Evolutionary conservation across 495 filamentous ascomycete genomes (phyloP).

Genomic region (Arthonia radiata): DNA sequence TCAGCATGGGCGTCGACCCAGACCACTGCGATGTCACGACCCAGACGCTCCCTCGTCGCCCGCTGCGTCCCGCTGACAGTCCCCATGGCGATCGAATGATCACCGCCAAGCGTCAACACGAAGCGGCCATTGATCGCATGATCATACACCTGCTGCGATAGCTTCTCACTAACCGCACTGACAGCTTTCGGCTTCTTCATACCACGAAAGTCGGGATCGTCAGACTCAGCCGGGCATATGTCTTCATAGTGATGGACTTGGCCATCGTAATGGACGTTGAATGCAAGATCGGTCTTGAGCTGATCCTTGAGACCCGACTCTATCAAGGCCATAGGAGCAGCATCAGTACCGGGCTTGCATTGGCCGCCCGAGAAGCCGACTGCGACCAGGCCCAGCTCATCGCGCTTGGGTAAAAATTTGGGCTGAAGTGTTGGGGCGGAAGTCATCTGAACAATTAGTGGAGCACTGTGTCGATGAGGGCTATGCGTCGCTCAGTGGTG

Average conservation of each 20-base stretch:
- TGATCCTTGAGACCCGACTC: conserved; percentile 67
- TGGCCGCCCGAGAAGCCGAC: conserved; percentile 96
- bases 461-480: no score
- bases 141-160: conserved; percentile 66
- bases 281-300: conserved; percentile 62
- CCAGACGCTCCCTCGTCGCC: conserved; percentile 60
- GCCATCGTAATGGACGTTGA: conserved; percentile 65
- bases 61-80: conserved; percentile 64
- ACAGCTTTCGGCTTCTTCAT: conserved; percentile 90
- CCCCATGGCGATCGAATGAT: conserved; percentile 92
- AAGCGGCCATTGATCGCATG: conserved; percentile 68
- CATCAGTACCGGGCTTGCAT: conserved; percentile 83
- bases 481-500: no score
- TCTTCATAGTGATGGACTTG: conserved; percentile 62
- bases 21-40: conserved; percentile 70
- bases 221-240: conserved; percentile 31
- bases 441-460: no score
- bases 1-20: conserved; percentile 98
- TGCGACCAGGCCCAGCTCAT: conserved; percentile 74
- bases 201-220: conserved; percentile 51
- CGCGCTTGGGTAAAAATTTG: conserved; percentile 53
- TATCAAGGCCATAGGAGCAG: conserved; percentile 76
- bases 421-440: conserved; percentile 21
- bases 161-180: conserved; percentile 56
- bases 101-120: conserved; percentile 81